These are phyloP conservation scores for Akebia trifoliata DNA, from an alignment of 164 flowering plant genomes.

Conservation along the genomic window DNA sequence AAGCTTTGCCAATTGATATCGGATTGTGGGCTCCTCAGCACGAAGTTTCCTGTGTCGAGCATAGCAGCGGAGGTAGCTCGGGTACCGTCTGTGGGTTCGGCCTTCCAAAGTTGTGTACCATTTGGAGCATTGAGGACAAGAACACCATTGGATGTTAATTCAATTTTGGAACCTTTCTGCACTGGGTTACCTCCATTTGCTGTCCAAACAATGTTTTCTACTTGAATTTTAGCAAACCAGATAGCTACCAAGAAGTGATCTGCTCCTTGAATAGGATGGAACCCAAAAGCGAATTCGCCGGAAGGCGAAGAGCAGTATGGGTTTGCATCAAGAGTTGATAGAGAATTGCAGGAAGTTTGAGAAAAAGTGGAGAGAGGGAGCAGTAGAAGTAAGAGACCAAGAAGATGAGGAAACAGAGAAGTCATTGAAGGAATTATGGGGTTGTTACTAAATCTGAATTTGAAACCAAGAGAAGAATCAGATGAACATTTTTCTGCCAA, in stretches of 20 bases:
- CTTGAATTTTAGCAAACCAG: slow-evolving; percentile 33
- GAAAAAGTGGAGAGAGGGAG: too few relatives aligned
- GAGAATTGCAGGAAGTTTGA: too few relatives aligned
- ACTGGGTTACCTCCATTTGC: slow-evolving; percentile 23
- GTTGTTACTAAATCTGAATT: too few relatives aligned
- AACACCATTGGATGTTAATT: slow-evolving; percentile 22
- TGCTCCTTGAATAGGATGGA: too few relatives aligned
- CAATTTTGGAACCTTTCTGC: slow-evolving; percentile 28
- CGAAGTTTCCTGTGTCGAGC: slow-evolving; percentile 46
- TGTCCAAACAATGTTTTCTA: slow-evolving; percentile 36
- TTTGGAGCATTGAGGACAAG: slow-evolving; percentile 21
- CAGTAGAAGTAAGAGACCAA: too few relatives aligned
- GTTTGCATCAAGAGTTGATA: too few relatives aligned
- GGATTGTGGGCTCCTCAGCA: slow-evolving; percentile 12
- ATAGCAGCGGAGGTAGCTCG: slow-evolving; percentile 26
- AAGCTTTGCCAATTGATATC: slow-evolving; percentile 29
- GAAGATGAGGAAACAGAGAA: too few relatives aligned
- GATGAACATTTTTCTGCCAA: too few relatives aligned
- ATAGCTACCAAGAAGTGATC: slow-evolving; percentile 27
- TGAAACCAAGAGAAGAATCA: too few relatives aligned
- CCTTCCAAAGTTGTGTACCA: slow-evolving; percentile 22
- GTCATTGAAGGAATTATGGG: too few relatives aligned
- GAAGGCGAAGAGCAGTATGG: too few relatives aligned
- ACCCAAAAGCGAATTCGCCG: too few relatives aligned
- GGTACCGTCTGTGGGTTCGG: background rate